phyloP scores from a whole-genome alignment of 805 yeast genomes.

The Saccharomycopsis malanga region DNA sequence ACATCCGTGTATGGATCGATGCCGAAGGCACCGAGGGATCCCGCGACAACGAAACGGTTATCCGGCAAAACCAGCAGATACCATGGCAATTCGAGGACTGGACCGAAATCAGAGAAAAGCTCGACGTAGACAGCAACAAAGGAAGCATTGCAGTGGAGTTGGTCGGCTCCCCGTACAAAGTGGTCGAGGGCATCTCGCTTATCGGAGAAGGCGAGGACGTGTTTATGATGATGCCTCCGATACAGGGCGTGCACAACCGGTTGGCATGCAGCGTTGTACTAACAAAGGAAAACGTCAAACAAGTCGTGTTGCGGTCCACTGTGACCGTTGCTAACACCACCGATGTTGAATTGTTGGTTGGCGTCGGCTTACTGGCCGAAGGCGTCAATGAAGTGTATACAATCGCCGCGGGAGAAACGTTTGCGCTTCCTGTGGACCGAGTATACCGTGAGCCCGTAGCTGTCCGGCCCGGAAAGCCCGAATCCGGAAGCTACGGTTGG shows the following conservation, averaged over 20 bases:
- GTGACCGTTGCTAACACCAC: slow-evolving; percentile 62
- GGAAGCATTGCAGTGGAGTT: slow-evolving; percentile 60
- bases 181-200: slow-evolving; percentile 52
- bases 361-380: slow-evolving; percentile 31
- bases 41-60: slow-evolving; percentile 24
- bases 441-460: slow-evolving; percentile 54
- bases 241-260: slow-evolving; percentile 60
- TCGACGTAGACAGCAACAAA: slow-evolving; percentile 57
- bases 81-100: slow-evolving; percentile 97
- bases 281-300: slow-evolving; percentile 71
- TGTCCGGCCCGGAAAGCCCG: slow-evolving; percentile 54
- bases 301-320: slow-evolving; percentile 72
- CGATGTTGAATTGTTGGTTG: slow-evolving; percentile 45
- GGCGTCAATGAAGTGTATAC: slow-evolving; percentile 30
- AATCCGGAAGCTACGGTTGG: slow-evolving; percentile 52
- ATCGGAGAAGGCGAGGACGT: slow-evolving; percentile 80
- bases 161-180: slow-evolving; percentile 47
- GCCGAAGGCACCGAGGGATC: slow-evolving; percentile 21
- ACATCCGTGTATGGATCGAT: slow-evolving; percentile 73
- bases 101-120: slow-evolving; percentile 74
- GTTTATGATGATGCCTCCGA: slow-evolving; percentile 56
- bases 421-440: slow-evolving; percentile 67
- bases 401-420: slow-evolving; percentile 48
- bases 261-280: slow-evolving; percentile 64
- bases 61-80: slow-evolving; percentile 43